These are phyloP conservation scores for Alternaria novae-zelandiae DNA, from an alignment of 2,329 filamentous ascomycete species.

Conservation along the genomic window DNA sequence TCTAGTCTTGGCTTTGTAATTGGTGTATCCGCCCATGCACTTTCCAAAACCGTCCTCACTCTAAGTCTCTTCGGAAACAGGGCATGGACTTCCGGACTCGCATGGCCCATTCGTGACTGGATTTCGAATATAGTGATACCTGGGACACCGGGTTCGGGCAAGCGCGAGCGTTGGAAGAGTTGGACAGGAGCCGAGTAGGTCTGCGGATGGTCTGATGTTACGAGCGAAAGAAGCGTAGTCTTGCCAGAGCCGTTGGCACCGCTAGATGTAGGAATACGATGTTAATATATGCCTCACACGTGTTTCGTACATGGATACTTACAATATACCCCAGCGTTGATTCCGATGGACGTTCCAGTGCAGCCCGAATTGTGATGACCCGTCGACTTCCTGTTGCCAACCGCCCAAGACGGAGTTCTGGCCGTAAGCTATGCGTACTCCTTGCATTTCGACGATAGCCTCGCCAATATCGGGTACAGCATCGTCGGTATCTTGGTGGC, in stretches of 20 bases:
- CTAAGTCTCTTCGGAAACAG: constrained; percentile 84
- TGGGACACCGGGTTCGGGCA: constrained; percentile 73
- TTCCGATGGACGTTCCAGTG: constrained; percentile 84
- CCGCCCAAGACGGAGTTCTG: constrained; percentile 78
- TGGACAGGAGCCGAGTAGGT: constrained; percentile 87
- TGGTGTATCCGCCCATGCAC: constrained; percentile 90
- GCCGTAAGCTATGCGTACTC: constrained; percentile 82
- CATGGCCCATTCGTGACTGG: constrained; percentile 87
- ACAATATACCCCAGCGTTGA: constrained; percentile 86
- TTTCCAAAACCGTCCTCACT: constrained; percentile 77
- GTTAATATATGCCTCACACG: neutral
- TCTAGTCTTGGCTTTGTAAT: constrained; percentile 71
- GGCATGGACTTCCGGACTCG: constrained; percentile 90
- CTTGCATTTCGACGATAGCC: constrained; percentile 83
- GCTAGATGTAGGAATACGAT: neutral
- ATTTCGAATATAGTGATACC: constrained; percentile 93
- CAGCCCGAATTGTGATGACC: constrained; percentile 65
- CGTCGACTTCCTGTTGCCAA: constrained; percentile 69
- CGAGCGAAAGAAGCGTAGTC: constrained; percentile 88
- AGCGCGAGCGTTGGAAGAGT: constrained; percentile 80
- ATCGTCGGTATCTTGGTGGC: constrained; percentile 32
- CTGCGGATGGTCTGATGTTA: constrained; percentile 95
- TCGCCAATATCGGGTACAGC: constrained; percentile 59
- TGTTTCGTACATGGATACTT: neutral
- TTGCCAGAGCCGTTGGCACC: constrained; percentile 95